Conservation (phyloP, 1,139 yeast species). For the Pichia sp. region DNA sequence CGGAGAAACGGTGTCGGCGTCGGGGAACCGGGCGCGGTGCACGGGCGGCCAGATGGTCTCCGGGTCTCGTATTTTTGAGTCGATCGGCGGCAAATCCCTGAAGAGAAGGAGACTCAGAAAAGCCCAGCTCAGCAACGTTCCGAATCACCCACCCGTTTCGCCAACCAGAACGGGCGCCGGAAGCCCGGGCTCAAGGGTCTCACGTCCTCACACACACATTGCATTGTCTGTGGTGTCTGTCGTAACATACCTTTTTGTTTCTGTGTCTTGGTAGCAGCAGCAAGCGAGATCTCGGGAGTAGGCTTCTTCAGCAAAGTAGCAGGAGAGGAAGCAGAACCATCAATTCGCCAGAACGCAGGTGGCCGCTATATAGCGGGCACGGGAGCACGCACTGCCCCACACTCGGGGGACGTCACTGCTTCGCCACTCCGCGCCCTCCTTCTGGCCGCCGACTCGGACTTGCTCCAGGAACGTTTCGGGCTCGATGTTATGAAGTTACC, state of each 20-base stretch:
- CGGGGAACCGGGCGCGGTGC: no score
- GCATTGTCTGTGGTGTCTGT: neutral
- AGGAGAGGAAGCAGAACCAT: neutral
- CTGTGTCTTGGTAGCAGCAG: neutral
- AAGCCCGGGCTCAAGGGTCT: no score
- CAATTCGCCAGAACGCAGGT: neutral
- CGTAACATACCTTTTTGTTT: neutral
- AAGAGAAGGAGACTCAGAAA: no score
- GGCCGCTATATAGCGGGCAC: neutral
- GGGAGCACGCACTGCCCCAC: neutral
- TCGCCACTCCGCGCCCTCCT: neutral
- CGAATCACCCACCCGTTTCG: neutral
- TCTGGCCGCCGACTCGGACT: slow-evolving; percentile 10
- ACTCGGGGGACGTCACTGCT: slow-evolving; percentile 1
- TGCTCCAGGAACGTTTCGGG: neutral
- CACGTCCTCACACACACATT: neutral
- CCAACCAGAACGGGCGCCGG: neutral
- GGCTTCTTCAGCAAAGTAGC: no score
- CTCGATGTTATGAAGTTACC: no score
- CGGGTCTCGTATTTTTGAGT: neutral
- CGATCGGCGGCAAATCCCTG: no score
- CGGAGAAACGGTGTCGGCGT: slow-evolving; percentile 1
- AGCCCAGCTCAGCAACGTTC: neutral
- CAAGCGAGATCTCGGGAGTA: neutral
- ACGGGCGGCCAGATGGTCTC: no score